Base-by-base conservation (phyloP, 1,139 yeast genomes). In the Nakaseomyces kungkrabaensis region DNA sequence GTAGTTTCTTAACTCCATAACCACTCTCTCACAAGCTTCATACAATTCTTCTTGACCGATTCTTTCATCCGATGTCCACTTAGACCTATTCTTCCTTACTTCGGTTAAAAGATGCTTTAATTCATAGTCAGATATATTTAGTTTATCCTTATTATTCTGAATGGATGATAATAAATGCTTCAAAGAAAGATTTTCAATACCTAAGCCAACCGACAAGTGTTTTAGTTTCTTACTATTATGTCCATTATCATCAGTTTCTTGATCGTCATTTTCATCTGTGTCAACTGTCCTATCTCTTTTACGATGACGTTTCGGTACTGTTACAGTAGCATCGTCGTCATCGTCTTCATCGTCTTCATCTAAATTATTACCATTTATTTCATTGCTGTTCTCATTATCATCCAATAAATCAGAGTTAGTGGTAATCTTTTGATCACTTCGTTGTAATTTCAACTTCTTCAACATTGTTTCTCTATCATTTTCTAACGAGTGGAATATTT, bases 21-120 rank as follows among this genome's bases (percentile, higher is more conserved):
- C 92, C 1, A 92, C 98, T 62, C 88, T 90, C 61, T 94, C 98
- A 60, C 97, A 92, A 0, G 97, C 96, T 59, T 94, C 98, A 62
- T 92, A 94, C 17, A 94, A 74, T 65, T 94, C 99, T 65, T 94
- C 99, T 67, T 94, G 99, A 4, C 98, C 98, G 41, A 92, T 82
- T 54, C 87, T 76, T 52, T 90, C 96, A 63, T 92, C 97, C 53
- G 87, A 87, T 5, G 82, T 96, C 99, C 98, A 94, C 68, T 94
- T 92, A 0, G 97, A 95, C 56, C 97, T 74, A 63, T 90, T 90
- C 60, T 90, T 92, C 47, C 97, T 77, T 10, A 92, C 97, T 63
- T 92, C 98, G 76, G 88, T 80, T 49, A 92, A 83, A 53, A 92
- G 74, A 49, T 84, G 85, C 52, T 95, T 79, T 53, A 92, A 76